Percentiles rank a stretch among this genome's conserved stretches.
phyloP scores from a whole-genome alignment of 805 yeast species.

The Cyberlindnera petersonii region DNA sequence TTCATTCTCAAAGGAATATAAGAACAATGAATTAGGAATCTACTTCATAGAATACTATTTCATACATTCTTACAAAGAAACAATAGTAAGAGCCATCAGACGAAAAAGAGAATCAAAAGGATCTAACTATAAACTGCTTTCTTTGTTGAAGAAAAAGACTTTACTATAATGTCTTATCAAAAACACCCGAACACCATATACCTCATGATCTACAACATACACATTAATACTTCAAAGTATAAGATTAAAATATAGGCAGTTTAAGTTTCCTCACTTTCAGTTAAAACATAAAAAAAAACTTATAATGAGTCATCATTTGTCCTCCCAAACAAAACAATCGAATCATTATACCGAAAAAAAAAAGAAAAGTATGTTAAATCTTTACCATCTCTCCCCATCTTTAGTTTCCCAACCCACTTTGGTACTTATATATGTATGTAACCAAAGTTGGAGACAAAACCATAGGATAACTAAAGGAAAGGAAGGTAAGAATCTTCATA shows the following conservation, averaged over 20 bases:
- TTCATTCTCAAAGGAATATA: too few relatives aligned
- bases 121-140: too few relatives aligned
- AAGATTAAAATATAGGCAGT: background rate
- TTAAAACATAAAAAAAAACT: slow-evolving; percentile 24
- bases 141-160: too few relatives aligned
- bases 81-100: too few relatives aligned
- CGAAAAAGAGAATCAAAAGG: too few relatives aligned
- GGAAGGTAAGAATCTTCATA: background rate
- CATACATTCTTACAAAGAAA: too few relatives aligned
- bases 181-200: too few relatives aligned
- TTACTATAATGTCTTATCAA: too few relatives aligned
- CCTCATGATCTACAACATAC: too few relatives aligned
- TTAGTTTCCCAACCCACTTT: background rate
- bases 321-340: slow-evolving; percentile 25
- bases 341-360: slow-evolving; percentile 25
- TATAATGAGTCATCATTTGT: slow-evolving; percentile 24
- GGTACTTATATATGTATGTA: background rate
- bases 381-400: too few relatives aligned
- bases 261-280: slow-evolving; percentile 6
- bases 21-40: too few relatives aligned
- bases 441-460: slow-evolving; percentile 8
- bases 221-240: background rate
- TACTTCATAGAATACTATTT: too few relatives aligned
- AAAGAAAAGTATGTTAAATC: slow-evolving; percentile 17
- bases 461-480: background rate